These are phyloP conservation scores for Logfia minima DNA, from an alignment of 129 eudicot genomes.

Conservation along the genomic window DNA sequence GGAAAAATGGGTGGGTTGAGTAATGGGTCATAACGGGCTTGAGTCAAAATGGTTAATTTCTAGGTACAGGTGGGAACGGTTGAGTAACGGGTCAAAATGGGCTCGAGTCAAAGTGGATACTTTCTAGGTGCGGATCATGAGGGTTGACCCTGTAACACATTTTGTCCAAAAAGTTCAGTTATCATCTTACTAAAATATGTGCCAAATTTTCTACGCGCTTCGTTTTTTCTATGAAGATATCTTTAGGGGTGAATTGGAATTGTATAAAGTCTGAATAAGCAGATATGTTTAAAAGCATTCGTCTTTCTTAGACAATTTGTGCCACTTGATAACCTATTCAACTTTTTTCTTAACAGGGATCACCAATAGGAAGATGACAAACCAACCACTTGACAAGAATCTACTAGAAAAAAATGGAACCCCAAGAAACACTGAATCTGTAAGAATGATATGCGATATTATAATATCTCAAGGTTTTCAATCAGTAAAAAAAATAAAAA, in stretches of 20 bases:
- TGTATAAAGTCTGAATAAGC: slow-evolving; percentile 17
- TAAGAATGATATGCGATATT: slow-evolving; percentile 8
- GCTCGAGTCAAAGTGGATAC: not conserved
- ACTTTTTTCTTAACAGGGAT: slow-evolving; percentile 26
- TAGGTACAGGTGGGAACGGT: no score
- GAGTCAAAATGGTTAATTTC: not conserved
- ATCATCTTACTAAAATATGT: no score
- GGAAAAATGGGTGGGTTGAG: not conserved
- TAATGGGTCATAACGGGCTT: not conserved
- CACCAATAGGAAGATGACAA: slow-evolving; percentile 34
- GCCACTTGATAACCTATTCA: slow-evolving; percentile 27
- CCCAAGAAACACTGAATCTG: slow-evolving; percentile 21
- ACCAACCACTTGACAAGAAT: slow-evolving; percentile 31
- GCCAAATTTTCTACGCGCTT: not conserved
- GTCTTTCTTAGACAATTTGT: slow-evolving; percentile 32
- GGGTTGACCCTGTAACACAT: no score
- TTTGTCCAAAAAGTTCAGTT: no score
- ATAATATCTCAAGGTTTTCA: slow-evolving; percentile 30
- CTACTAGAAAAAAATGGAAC: slow-evolving; percentile 27
- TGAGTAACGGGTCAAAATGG: not conserved
- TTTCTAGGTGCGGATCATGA: not conserved
- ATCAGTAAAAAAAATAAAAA: slow-evolving; percentile 9
- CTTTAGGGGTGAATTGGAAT: not conserved
- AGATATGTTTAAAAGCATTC: slow-evolving; percentile 22
- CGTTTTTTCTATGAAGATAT: not conserved